Evolutionary conservation across 2,329 filamentous ascomycete genomes (phyloP).

Genomic region (Dactylellina haptotyla): DNA sequence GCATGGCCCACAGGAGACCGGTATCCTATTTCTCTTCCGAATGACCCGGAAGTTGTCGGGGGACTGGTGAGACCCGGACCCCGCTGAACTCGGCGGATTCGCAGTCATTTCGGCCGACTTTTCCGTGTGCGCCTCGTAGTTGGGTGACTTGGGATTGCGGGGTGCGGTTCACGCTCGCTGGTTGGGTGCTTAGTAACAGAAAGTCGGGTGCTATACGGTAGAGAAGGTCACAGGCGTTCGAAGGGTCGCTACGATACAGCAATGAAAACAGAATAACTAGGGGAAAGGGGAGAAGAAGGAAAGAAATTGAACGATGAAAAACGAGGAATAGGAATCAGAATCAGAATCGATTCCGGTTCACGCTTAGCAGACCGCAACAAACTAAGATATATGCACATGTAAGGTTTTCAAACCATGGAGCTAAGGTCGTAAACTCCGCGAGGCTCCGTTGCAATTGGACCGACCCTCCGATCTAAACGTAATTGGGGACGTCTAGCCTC

Average conservation of each 20-base stretch:
- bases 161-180: background rate
- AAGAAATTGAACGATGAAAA: background rate
- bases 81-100: constrained; percentile 48
- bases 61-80: constrained; percentile 40
- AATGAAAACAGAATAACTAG: background rate
- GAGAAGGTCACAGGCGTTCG: too few species aligned
- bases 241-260: too few species aligned
- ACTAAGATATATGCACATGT: background rate
- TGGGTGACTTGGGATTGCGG: constrained; percentile 2
- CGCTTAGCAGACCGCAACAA: background rate
- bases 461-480: constrained; percentile 26
- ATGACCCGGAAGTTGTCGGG: constrained; percentile 56
- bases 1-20: constrained; percentile 58
- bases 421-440: constrained; percentile 48
- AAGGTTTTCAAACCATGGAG: constrained; percentile 27
- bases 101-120: constrained; percentile 46
- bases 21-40: constrained; percentile 58
- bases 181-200: background rate
- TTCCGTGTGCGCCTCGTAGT: background rate
- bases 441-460: constrained; percentile 29
- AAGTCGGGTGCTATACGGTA: background rate
- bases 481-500: constrained; percentile 15
- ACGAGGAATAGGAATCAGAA: too few species aligned
- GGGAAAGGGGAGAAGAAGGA: background rate
- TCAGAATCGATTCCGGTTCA: background rate